A percentile compares a stretch with the other conserved stretches of the same genome.
Conservation (phyloP, 2,329 filamentous ascomycete genomes). For the Scytalidium lignicola region DNA sequence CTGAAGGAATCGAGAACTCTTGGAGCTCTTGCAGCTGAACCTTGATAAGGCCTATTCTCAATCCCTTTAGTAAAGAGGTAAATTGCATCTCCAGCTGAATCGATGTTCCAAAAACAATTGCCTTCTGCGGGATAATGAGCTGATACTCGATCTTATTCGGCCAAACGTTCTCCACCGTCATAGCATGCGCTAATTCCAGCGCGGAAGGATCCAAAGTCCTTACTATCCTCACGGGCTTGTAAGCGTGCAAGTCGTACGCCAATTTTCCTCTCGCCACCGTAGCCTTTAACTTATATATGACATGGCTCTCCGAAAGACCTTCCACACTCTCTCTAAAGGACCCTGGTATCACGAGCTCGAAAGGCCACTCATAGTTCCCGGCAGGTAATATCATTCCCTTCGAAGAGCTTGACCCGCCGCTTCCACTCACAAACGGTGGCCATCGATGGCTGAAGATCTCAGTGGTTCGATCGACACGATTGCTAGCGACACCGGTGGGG, state of each 20-base stretch:
- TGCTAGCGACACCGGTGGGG: conserved; percentile 53
- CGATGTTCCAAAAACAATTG: conserved; percentile 85
- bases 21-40: conserved; percentile 76
- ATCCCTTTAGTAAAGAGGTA: conserved; percentile 81
- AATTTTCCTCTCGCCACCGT: conserved; percentile 84
- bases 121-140: conserved; percentile 88
- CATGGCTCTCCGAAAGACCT: conserved; percentile 77
- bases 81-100: conserved; percentile 82
- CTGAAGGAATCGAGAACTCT: conserved; percentile 51
- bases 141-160: conserved; percentile 96
- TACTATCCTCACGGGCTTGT: conserved; percentile 73
- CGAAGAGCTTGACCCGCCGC: conserved; percentile 39
- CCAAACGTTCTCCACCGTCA: conserved; percentile 97
- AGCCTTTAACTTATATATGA: conserved; percentile 88
- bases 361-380: conserved; percentile 81
- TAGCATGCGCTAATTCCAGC: conserved; percentile 75
- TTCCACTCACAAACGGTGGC: conserved; percentile 55
- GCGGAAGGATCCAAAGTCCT: conserved; percentile 72
- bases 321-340: conserved; percentile 82
- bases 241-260: conserved; percentile 76
- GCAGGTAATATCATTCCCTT: conserved; percentile 57
- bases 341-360: conserved; percentile 69
- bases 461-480: conserved; percentile 53
- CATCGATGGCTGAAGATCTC: conserved; percentile 66
- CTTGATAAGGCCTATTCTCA: conserved; percentile 77